Base-by-base conservation (phyloP, 2,329 filamentous ascomycete species). In the Fusarium anguioides region DNA sequence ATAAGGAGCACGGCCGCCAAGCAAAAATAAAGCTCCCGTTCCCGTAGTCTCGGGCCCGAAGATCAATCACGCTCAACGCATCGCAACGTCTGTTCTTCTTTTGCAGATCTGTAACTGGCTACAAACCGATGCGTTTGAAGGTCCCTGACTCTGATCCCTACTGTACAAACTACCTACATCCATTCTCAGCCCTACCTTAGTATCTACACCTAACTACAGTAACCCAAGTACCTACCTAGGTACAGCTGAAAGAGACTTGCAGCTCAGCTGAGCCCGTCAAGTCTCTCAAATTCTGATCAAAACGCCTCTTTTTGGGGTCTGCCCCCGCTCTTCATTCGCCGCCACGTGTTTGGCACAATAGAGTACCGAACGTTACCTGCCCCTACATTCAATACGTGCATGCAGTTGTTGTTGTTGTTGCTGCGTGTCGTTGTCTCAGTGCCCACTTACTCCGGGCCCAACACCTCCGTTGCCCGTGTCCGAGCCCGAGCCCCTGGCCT, bases 1-100 rank as follows among this genome's bases (percentile, higher is more conserved):
- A n/a, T 33, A 49, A 39, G 44, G 37, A 63, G 58, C 59, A 41
- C 60, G 44, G 60, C 33, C 45, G 45, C 59, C 54, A 61, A 57
- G 36, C 41, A 45, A 40, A 44, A 50, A 35, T 24, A 50, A 61
- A 45, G 60, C 39, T 45, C 48, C 45, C 36, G 35, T n/a, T 39
- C 37, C 31, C 35, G 24, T 39, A 60, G 29, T 47, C 35, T 67
- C 64, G 64, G 64, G 64, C 60, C 64, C 64, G 64, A 68, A 40
- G 33, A 60, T 50, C 64, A 68, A 48, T 60, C 47, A 53, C 37
- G 23, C 40, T 36, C 20, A 46, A 36, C 29, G 24, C 39, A 39
- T 44, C 37, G 23, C 29, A 42, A 50, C 51, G 35, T 36, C 33
- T 23, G 42, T 44, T 33, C 23, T 24, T 48, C 21, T 33, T 33